Percentiles rank a stretch among this genome's conserved stretches.
Conservation (phyloP, 805 yeast genomes). For the Jamesozyma gamospora region DNA sequence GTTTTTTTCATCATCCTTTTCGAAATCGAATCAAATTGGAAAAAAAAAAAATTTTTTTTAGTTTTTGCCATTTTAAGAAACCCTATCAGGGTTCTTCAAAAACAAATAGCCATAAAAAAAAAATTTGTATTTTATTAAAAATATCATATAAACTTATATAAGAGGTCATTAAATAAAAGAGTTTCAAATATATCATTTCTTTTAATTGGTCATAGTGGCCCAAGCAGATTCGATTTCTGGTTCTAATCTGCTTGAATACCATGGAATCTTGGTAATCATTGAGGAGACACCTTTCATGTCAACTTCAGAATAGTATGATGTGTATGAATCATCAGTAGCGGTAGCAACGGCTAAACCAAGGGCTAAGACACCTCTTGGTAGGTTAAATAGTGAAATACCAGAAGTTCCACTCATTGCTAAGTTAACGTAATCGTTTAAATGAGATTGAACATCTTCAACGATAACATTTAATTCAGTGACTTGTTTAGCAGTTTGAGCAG, state of each 20-base stretch:
- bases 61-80: too few relatives aligned
- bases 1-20: too few relatives aligned
- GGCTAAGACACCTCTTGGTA: constrained; percentile 18
- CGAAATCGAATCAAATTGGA: too few relatives aligned
- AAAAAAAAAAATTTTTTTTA: too few relatives aligned
- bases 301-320: constrained; percentile 23
- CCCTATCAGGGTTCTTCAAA: too few relatives aligned
- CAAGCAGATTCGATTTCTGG: constrained; percentile 6
- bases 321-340: constrained; percentile 29
- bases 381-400: constrained; percentile 8
- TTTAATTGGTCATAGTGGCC: too few relatives aligned
- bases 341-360: constrained; percentile 15
- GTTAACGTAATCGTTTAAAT: constrained; percentile 12
- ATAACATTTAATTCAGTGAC: constrained; percentile 15
- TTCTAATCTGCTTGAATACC: constrained; percentile 27
- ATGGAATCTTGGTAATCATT: constrained; percentile 25
- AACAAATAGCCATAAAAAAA: too few relatives aligned
- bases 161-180: too few relatives aligned
- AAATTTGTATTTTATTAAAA: too few relatives aligned
- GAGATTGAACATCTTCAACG: constrained; percentile 13
- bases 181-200: too few relatives aligned
- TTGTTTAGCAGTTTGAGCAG: constrained; percentile 13
- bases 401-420: constrained; percentile 8
- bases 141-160: too few relatives aligned
- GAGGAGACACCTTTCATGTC: constrained; percentile 21